Percentiles rank a stretch among this genome's conserved stretches.
phyloP scores from a whole-genome alignment of 768 basidiomycete genomes.

The Lentinula boryana region DNA sequence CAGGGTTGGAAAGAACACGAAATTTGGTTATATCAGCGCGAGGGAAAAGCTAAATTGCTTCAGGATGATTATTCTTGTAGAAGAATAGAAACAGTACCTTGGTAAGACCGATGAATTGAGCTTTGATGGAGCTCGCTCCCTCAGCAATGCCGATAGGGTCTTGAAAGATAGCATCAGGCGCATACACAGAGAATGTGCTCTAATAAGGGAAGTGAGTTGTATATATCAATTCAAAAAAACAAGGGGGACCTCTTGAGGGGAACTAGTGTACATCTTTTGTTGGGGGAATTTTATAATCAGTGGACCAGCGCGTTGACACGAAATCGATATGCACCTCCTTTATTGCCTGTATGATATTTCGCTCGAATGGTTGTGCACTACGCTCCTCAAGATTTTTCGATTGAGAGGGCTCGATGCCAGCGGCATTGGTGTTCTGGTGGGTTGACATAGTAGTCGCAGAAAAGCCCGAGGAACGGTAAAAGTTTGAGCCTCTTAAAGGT shows the following conservation, averaged over 20 bases:
- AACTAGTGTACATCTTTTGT: slow-evolving; percentile 31
- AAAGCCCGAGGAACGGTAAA: not conserved
- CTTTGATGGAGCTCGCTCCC: slow-evolving; percentile 31
- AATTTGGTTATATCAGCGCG: too few relatives aligned
- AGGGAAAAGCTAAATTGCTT: too few relatives aligned
- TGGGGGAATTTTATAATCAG: too few relatives aligned
- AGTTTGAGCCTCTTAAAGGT: not conserved
- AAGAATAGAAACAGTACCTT: slow-evolving; percentile 21
- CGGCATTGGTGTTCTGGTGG: slow-evolving; percentile 21
- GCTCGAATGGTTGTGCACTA: slow-evolving; percentile 24
- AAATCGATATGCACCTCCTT: slow-evolving; percentile 24
- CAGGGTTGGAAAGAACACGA: slow-evolving; percentile 30
- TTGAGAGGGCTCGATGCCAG: slow-evolving; percentile 32
- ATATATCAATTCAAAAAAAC: not conserved
- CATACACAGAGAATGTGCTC: slow-evolving; percentile 38
- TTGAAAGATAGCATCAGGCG: slow-evolving; percentile 35
- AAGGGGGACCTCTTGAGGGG: slow-evolving; percentile 24
- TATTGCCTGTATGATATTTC: slow-evolving; percentile 31
- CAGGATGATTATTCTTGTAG: slow-evolving; percentile 25
- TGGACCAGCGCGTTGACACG: not conserved
- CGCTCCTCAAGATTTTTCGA: slow-evolving; percentile 32
- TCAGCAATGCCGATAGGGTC: slow-evolving; percentile 40
- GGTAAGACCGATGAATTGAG: slow-evolving; percentile 37
- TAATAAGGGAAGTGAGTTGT: slow-evolving; percentile 7
- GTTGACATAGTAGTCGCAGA: not conserved